Percentiles rank a stretch among this genome's conserved stretches.
These are phyloP conservation scores for Tetrapisispora phaffii DNA, from an alignment of 805 yeast genomes.

Conservation along the genomic window DNA sequence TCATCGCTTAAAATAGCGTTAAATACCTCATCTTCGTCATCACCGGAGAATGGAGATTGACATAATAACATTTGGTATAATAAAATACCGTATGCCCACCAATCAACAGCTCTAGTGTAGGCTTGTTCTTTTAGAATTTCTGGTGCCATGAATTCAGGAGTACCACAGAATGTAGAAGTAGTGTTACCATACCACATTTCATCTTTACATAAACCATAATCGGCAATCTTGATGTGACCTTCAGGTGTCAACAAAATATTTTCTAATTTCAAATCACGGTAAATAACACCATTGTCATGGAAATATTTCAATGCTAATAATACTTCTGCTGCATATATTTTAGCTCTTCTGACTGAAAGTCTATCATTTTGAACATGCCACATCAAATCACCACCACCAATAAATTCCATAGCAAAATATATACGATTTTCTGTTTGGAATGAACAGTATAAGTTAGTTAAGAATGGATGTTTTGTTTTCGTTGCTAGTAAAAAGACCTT, in stretches of 20 bases:
- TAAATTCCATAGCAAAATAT: slow-evolving; percentile 96
- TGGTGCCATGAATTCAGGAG: slow-evolving; percentile 99
- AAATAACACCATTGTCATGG: slow-evolving; percentile 92
- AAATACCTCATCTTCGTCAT: slow-evolving; percentile 92
- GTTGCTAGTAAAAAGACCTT: slow-evolving; percentile 79
- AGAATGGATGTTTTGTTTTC: slow-evolving; percentile 83
- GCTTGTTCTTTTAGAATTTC: slow-evolving; percentile 89
- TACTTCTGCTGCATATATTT: slow-evolving; percentile 96
- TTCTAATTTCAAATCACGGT: slow-evolving; percentile 92
- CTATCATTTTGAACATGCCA: slow-evolving; percentile 95
- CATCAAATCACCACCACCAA: slow-evolving; percentile 97
- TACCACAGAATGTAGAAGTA: slow-evolving; percentile 94
- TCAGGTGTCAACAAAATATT: slow-evolving; percentile 79
- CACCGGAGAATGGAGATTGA: slow-evolving; percentile 95
- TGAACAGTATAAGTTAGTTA: slow-evolving; percentile 83
- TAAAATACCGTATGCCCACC: slow-evolving; percentile 99
- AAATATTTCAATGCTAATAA: slow-evolving; percentile 81
- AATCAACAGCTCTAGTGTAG: slow-evolving; percentile 90
- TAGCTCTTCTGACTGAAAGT: slow-evolving; percentile 84
- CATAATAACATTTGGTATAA: slow-evolving; percentile 93
- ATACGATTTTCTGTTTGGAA: slow-evolving; percentile 97
- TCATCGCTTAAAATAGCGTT: slow-evolving; percentile 95
- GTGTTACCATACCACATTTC: slow-evolving; percentile 77
- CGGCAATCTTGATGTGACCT: slow-evolving; percentile 95
- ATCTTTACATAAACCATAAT: slow-evolving; percentile 95